These are phyloP conservation scores for Alternaria triticimaculans DNA, from an alignment of 2,329 filamentous ascomycete genomes.

Conservation along the genomic window DNA sequence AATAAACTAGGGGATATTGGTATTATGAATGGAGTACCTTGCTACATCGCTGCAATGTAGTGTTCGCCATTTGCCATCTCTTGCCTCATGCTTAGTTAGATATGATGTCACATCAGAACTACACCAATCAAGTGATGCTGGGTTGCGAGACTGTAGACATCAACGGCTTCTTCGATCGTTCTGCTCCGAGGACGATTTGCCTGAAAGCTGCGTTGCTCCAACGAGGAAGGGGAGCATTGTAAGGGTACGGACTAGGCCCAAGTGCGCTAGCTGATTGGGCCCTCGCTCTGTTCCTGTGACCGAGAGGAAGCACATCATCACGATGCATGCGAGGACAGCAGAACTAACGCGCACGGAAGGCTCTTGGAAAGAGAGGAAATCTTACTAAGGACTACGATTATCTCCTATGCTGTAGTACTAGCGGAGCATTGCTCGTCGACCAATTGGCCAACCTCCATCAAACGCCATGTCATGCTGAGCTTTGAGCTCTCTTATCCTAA, in stretches of 20 bases:
- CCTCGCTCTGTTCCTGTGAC: neutral
- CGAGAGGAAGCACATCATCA: neutral
- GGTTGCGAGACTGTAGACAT: neutral
- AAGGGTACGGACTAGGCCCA: neutral
- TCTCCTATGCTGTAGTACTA: conserved; percentile 3
- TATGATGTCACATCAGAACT: neutral
- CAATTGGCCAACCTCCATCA: neutral
- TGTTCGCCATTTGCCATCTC: neutral
- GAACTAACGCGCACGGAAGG: neutral
- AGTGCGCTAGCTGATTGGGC: neutral
- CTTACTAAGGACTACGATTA: conserved; percentile 17
- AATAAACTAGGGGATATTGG: neutral
- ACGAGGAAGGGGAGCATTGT: neutral
- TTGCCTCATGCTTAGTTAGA: neutral
- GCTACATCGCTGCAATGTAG: neutral
- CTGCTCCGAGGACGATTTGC: neutral
- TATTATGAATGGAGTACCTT: neutral
- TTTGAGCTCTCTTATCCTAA: conserved; percentile 3
- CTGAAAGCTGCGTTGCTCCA: neutral
- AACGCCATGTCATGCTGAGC: conserved; percentile 8
- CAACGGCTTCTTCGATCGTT: neutral
- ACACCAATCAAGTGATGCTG: neutral
- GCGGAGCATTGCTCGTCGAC: neutral
- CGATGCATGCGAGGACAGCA: neutral
- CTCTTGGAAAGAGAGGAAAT: neutral